Base-by-base conservation (phyloP, 2,329 filamentous ascomycete species). In the Aspergillus transmontanensis region DNA sequence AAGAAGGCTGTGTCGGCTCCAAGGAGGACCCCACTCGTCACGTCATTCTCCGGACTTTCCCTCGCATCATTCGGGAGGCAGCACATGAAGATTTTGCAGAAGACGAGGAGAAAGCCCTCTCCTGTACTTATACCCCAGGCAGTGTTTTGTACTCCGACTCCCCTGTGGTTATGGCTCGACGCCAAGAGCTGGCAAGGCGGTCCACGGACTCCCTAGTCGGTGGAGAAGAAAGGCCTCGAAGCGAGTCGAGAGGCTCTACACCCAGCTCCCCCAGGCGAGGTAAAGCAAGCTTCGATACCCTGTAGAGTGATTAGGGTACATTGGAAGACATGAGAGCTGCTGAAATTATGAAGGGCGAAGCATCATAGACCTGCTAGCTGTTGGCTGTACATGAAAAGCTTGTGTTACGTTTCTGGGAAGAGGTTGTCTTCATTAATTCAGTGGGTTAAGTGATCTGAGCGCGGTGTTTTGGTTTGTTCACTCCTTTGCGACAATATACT, bases 11-110 rank as follows among this genome's bases (percentile, higher is more conserved):
- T 26, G 10, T 60, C 10, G 62, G 61, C 16, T 41, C 62, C 9
- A 65, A 67, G 41, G 59, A 48, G 9, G 73, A 72, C 16, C 70
- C 64, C 46, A 75, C 72, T 23, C 79, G 80, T 12, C 78, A 80
- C 68, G 76, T 85, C 10, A 73, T 86, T 26, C 73, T 86, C 11
- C 79, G 83, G 28, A 76, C 84, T 4, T 83, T 85, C 72, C 84
- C 84, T 2, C 80, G 82, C 56, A 82, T 86, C 48, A 76, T 78
- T 54, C 81, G 84, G n/a, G 84, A 86, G 69, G 75, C 81, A 16
- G 81, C 81, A 16, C 83, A 84, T 61, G 77, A 79, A 60, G 78
- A 80, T 60, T 82, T 84, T 70, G 77, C 80, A 3, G 77, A 78
- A 41, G 82, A 83, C 57, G 73, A 75, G 46, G 82, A 84, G 61